phyloP scores from a whole-genome alignment of 2,329 filamentous ascomycete genomes.

The Orbilia javanica region DNA sequence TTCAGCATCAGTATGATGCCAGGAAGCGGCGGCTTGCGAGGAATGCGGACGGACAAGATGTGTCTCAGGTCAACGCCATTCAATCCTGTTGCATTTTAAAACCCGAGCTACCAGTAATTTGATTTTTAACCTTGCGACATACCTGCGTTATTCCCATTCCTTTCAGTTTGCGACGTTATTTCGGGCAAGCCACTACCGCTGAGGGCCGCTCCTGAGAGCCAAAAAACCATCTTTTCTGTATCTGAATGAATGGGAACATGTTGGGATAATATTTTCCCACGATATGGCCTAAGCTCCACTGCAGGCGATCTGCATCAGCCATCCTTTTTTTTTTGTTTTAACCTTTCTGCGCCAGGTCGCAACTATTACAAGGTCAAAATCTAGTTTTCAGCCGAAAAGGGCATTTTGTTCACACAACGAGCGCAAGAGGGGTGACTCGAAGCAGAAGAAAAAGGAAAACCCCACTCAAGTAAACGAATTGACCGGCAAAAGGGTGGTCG shows the following conservation, averaged over 20 bases:
- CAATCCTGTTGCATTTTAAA: slow-evolving; percentile 59
- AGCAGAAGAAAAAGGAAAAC: slow-evolving; percentile 37
- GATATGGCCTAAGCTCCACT: slow-evolving; percentile 43
- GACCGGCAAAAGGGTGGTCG: slow-evolving; percentile 50
- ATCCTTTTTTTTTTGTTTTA: slow-evolving; percentile 3
- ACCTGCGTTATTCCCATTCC: slow-evolving; percentile 54
- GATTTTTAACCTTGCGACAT: slow-evolving; percentile 58
- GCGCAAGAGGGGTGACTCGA: slow-evolving; percentile 47
- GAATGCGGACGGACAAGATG: slow-evolving; percentile 48
- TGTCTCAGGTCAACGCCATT: slow-evolving; percentile 59
- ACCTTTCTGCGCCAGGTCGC: slow-evolving; percentile 10
- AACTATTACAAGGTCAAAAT: slow-evolving; percentile 23
- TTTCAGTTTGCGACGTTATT: slow-evolving; percentile 33
- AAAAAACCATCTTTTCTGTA: slow-evolving; percentile 27
- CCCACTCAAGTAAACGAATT: slow-evolving; percentile 52
- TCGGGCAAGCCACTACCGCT: slow-evolving; percentile 55
- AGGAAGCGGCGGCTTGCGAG: slow-evolving; percentile 43
- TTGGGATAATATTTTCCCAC: slow-evolving; percentile 10
- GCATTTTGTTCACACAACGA: slow-evolving; percentile 41
- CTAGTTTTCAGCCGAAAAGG: slow-evolving; percentile 52
- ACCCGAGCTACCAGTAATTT: slow-evolving; percentile 51
- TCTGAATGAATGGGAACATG: slow-evolving; percentile 8
- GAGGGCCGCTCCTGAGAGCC: slow-evolving; percentile 8
- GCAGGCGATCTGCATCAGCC: slow-evolving; percentile 20
- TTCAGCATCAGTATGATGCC: slow-evolving; percentile 37